Percentiles rank a stretch among this genome's conserved stretches.
Conservation (phyloP, 2,329 filamentous ascomycete genomes). For the Sclerotinia glacialis region DNA sequence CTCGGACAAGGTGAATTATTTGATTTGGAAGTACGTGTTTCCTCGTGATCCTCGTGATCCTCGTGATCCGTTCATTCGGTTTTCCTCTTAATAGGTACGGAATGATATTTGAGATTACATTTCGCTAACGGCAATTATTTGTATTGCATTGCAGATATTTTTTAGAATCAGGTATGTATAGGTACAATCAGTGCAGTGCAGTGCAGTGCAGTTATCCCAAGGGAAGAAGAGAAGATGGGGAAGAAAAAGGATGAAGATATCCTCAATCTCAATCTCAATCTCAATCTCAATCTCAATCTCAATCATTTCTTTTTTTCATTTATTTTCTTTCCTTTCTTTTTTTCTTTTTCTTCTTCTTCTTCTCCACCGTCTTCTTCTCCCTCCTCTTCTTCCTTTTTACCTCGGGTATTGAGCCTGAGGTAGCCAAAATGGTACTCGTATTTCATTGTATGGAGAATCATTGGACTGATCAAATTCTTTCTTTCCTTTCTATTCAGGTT, state of each 20-base stretch:
- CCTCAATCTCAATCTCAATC: not conserved
- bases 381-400: not conserved
- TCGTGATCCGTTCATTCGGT: constrained; percentile 35
- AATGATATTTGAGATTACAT: constrained; percentile 19
- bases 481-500: constrained; percentile 48
- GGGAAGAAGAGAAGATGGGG: not conserved
- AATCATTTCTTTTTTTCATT: not conserved
- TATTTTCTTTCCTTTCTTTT: too few species aligned
- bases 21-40: constrained; percentile 64
- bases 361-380: not conserved
- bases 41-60: constrained; percentile 38
- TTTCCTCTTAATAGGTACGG: constrained; percentile 25
- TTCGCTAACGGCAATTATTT: constrained; percentile 36
- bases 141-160: constrained; percentile 38
- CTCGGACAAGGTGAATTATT: constrained; percentile 67
- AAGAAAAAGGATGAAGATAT: not conserved
- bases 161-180: constrained; percentile 39
- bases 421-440: too few species aligned
- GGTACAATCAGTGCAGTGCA: not conserved
- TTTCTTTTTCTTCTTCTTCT: too few species aligned
- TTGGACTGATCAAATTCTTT: constrained; percentile 25
- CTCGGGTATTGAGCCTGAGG: not conserved
- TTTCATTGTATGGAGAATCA: constrained; percentile 1
- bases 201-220: not conserved
- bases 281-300: not conserved